These are phyloP conservation scores for Tubosaeta brunneosetosa DNA, from an alignment of 768 basidiomycete species.

Conservation along the genomic window DNA sequence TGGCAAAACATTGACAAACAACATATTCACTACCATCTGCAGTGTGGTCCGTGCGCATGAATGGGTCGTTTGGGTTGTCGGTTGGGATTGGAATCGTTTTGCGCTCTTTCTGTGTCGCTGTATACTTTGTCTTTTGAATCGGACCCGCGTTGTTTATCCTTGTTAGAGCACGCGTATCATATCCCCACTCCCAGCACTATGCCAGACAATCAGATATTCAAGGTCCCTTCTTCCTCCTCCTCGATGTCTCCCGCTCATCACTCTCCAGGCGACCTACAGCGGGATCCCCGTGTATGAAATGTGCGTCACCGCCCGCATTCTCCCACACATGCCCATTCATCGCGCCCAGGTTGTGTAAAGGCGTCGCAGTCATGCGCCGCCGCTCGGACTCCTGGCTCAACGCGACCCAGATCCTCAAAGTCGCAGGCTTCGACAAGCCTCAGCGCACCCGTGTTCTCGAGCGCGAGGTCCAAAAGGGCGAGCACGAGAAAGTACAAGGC, in stretches of 20 bases:
- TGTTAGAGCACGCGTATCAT: slow-evolving; percentile 37
- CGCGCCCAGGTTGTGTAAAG: slow-evolving; percentile 83
- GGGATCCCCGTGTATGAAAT: slow-evolving; percentile 92
- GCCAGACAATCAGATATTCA: slow-evolving; percentile 87
- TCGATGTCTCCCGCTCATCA: slow-evolving; percentile 4
- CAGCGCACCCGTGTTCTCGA: slow-evolving; percentile 96
- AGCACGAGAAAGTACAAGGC: slow-evolving; percentile 98
- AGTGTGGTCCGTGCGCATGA: no score
- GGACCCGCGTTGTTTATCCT: slow-evolving; percentile 36
- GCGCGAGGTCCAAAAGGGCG: slow-evolving; percentile 96
- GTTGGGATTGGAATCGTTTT: no score
- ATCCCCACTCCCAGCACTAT: slow-evolving; percentile 32
- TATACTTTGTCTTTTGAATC: no score
- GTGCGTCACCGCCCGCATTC: slow-evolving; percentile 47
- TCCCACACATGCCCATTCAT: slow-evolving; percentile 33
- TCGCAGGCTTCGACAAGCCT: slow-evolving; percentile 98
- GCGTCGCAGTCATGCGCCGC: slow-evolving; percentile 96
- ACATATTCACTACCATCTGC: slow-evolving; percentile 10
- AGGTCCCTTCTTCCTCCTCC: slow-evolving; percentile 41
- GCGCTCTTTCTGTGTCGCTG: no score
- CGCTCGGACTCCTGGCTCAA: slow-evolving; percentile 97
- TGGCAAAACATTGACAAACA: slow-evolving; percentile 23
- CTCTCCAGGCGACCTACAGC: slow-evolving; percentile 78
- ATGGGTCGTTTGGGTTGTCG: slow-evolving; percentile 13
- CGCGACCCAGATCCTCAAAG: slow-evolving; percentile 98